phyloP scores from a whole-genome alignment of 2,329 filamentous ascomycete genomes.

The Fonsecaea monophora region DNA sequence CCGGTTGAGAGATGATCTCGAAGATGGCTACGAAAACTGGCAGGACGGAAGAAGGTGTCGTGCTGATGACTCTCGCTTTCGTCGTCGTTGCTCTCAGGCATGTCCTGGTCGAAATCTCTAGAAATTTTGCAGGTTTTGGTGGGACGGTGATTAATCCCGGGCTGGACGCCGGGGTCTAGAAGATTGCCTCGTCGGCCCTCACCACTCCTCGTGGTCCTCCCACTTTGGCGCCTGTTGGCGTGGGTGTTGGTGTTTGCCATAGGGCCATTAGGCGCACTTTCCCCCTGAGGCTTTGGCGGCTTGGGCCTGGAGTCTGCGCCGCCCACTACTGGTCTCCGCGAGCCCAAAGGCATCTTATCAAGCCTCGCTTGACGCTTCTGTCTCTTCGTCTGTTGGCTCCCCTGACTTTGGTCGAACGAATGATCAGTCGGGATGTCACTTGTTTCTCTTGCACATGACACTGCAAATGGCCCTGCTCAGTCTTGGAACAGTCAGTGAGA shows the following conservation, averaged over 20 bases:
- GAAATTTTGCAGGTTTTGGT: conserved; percentile 30
- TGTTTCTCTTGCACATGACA: conserved; percentile 20
- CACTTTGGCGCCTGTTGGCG: conserved; percentile 11
- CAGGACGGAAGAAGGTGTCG: conserved; percentile 8
- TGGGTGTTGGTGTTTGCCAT: conserved; percentile 14
- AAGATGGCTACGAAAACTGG: conserved; percentile 4
- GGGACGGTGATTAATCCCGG: conserved; percentile 21
- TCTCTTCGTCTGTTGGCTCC: conserved; percentile 14
- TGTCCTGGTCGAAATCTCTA: conserved; percentile 35
- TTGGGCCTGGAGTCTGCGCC: conserved; percentile 14
- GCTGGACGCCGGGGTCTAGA: conserved; percentile 17
- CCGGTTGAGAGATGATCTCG: conserved; percentile 16
- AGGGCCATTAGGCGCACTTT: conserved; percentile 24
- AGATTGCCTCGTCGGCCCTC: conserved; percentile 3
- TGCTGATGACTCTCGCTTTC: conserved; percentile 13
- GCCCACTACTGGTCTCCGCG: conserved; percentile 23
- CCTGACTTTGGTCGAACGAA: conserved; percentile 8
- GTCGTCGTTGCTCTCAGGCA: conserved; percentile 11
- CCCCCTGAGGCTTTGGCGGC: conserved; percentile 22
- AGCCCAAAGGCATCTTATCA: conserved; percentile 12
- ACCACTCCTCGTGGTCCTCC: conserved; percentile 10
- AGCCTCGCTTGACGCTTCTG: conserved; percentile 7
- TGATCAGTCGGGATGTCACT: conserved; percentile 3
- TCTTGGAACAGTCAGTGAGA: not conserved
- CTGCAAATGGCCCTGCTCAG: not conserved